These are phyloP conservation scores for Trichoderma reesei DNA, from an alignment of 495 filamentous ascomycete genomes.

Conservation along the genomic window DNA sequence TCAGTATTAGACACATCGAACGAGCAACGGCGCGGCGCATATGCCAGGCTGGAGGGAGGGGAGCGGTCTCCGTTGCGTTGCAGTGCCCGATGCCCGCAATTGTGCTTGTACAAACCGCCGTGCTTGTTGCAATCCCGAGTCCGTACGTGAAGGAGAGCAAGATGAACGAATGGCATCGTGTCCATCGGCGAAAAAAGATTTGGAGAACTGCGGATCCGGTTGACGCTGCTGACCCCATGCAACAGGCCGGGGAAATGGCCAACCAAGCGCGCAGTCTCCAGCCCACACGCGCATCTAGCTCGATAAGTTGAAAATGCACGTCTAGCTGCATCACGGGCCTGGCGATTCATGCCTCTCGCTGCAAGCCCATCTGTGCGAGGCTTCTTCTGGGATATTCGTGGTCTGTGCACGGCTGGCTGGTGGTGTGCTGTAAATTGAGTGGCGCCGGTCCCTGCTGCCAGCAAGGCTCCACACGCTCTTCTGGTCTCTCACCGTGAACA, in stretches of 20 bases:
- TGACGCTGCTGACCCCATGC: not conserved
- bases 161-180: not conserved
- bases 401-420: not conserved
- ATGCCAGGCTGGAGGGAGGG: not conserved
- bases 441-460: not conserved
- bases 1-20: too few relatives aligned
- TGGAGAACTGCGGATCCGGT: conserved; percentile 1
- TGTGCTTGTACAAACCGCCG: too few relatives aligned
- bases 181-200: not conserved
- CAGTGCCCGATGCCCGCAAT: not conserved
- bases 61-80: not conserved
- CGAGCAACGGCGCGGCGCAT: too few relatives aligned
- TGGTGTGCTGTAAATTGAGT: conserved; percentile 7
- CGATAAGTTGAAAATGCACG: not conserved
- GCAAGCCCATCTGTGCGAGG: conserved; percentile 6
- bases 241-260: not conserved
- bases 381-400: conserved; percentile 4
- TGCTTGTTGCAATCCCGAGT: too few relatives aligned
- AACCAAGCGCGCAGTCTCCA: conserved; percentile 6
- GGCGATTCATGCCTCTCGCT: conserved; percentile 6
- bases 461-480: not conserved
- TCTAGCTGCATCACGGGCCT: conserved; percentile 7
- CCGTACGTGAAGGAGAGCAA: not conserved
- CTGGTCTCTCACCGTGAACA: not conserved
- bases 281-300: not conserved